Conservation (phyloP, 176 grass and related monocot genomes). For the Zizania latifolia region DNA sequence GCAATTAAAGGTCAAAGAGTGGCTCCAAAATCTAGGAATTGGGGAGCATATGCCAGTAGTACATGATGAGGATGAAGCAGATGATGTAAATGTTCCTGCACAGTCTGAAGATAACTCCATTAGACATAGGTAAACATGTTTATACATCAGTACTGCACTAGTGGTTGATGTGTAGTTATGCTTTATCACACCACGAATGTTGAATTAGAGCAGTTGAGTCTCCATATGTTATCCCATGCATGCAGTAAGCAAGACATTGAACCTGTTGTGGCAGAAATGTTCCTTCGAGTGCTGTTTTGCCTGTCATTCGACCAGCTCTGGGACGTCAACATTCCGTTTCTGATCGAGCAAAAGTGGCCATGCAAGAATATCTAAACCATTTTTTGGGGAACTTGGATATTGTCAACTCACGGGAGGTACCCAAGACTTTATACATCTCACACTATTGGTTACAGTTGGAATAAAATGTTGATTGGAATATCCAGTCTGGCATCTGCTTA, state of each 20-base stretch:
- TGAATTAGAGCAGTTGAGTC: constrained; percentile 50
- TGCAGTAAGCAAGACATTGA: constrained; percentile 55
- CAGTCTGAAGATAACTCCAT: constrained; percentile 68
- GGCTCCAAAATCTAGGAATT: constrained; percentile 95
- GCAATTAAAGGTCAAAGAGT: constrained; percentile 84
- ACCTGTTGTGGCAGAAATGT: constrained; percentile 85
- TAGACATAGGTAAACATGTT: constrained; percentile 65
- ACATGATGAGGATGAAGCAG: constrained; percentile 93
- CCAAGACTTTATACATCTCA: constrained; percentile 1
- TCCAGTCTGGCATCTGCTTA: constrained; percentile 14
- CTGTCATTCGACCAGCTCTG: constrained; percentile 87
- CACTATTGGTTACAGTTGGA: not conserved
- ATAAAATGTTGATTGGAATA: not conserved
- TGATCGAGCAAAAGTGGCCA: constrained; percentile 82
- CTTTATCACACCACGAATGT: constrained; percentile 28
- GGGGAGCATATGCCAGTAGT: constrained; percentile 79
- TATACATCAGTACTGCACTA: not conserved
- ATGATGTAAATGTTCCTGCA: constrained; percentile 72
- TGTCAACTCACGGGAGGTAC: constrained; percentile 93
- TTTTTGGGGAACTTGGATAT: constrained; percentile 97
- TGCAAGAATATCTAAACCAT: constrained; percentile 97
- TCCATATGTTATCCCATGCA: constrained; percentile 54
- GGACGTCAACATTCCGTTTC: constrained; percentile 91
- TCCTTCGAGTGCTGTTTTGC: constrained; percentile 95
- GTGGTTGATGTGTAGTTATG: constrained; percentile 18